phyloP scores from a whole-genome alignment of 805 yeast species.

The Geotrichum ghanense region DNA sequence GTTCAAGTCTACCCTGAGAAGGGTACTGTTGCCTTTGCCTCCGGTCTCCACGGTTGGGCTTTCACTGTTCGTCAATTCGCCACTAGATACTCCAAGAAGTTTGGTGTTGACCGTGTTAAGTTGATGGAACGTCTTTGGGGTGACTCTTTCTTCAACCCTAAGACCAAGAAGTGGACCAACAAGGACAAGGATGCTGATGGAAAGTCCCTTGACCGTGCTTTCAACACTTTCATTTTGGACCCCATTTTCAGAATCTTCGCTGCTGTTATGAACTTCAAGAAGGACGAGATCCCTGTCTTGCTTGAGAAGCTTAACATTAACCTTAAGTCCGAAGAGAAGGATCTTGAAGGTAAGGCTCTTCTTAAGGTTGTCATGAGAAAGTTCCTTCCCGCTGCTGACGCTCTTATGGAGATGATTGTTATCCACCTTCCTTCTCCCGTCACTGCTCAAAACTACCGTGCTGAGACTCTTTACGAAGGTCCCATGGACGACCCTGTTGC shows the following conservation, averaged over 20 bases:
- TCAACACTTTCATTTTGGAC: conserved; percentile 98
- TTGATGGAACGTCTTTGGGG: conserved; percentile 99
- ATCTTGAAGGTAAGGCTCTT: conserved; percentile 96
- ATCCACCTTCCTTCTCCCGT: conserved; percentile 99
- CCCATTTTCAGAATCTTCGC: conserved; percentile 97
- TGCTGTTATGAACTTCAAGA: conserved; percentile 98
- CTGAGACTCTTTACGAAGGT: conserved; percentile 98
- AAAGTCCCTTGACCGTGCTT: conserved; percentile 93
- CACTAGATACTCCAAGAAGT: conserved; percentile 94
- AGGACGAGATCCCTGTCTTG: conserved; percentile 87
- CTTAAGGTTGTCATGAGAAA: conserved; percentile 98
- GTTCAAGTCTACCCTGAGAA: conserved; percentile 96
- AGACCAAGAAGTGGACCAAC: conserved; percentile 99
- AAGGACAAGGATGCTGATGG: conserved; percentile 92
- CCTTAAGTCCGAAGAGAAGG: conserved; percentile 96
- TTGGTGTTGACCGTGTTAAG: conserved; percentile 96
- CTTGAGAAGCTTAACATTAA: conserved; percentile 86
- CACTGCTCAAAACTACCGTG: conserved; percentile 98
- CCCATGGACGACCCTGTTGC: conserved; percentile 81
- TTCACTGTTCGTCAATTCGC: conserved; percentile 99
- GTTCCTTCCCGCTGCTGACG: conserved; percentile 99
- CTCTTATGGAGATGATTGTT: conserved; percentile 96
- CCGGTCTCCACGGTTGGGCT: conserved; percentile 99
- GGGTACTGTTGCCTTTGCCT: conserved; percentile 99
- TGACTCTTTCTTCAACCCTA: conserved; percentile 99